These are phyloP conservation scores for Fusarium cyanostomum DNA, from an alignment of 2,329 filamentous ascomycete genomes.

Conservation along the genomic window DNA sequence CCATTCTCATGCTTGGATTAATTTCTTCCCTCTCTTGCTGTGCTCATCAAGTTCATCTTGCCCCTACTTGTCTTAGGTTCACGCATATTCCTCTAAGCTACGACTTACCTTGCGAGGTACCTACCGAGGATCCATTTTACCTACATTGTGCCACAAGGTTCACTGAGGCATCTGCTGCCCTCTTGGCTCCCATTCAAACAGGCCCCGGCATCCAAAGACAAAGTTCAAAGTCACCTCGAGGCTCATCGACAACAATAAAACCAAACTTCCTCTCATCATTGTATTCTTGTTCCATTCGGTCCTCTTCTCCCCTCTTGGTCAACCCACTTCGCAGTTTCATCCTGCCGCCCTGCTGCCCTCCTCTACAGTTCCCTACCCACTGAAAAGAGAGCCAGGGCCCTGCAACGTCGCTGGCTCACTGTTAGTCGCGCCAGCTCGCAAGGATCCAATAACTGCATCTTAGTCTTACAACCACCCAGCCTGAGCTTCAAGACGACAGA, in stretches of 20 bases:
- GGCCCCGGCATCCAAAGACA: neutral
- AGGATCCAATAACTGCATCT: conserved; percentile 3
- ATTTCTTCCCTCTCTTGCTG: neutral
- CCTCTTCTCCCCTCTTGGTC: neutral
- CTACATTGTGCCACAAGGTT: no score
- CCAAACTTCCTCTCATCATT: neutral
- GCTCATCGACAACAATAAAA: neutral
- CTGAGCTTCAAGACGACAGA: neutral
- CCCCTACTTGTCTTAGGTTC: neutral
- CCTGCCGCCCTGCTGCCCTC: conserved; percentile 6
- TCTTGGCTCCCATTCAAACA: neutral
- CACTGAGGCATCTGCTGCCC: neutral
- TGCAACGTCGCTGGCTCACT: conserved; percentile 11
- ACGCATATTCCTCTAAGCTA: neutral
- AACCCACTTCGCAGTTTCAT: neutral
- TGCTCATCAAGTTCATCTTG: neutral
- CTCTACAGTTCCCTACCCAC: conserved; percentile 5
- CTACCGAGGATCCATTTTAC: neutral
- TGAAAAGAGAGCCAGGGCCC: conserved; percentile 18
- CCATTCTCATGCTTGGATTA: conserved; percentile 1
- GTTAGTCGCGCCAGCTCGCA: conserved; percentile 12
- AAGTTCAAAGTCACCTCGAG: neutral
- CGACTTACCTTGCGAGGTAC: neutral
- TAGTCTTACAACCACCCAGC: conserved; percentile 7
- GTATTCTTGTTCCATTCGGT: neutral